Base-by-base conservation (phyloP, 1,284 basidiomycete genomes). In the Leccinum fallax region DNA sequence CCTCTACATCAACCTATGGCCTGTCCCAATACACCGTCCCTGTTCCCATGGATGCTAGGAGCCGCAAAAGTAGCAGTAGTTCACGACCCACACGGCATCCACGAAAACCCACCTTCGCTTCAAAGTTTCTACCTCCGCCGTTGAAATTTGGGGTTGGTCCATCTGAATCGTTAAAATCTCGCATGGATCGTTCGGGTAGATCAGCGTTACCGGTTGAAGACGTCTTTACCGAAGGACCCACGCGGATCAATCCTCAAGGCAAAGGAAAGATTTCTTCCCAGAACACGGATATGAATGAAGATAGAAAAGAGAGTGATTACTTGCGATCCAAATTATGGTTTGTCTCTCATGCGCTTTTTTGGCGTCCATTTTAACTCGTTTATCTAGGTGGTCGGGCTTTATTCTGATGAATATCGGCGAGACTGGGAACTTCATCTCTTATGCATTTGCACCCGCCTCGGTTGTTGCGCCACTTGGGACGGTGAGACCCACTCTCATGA, bases 381-480 rank as follows among this genome's bases (percentile, higher is more conserved):
- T 51, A n/a, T 59, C 5, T 59, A 92, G 96, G 96, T 97, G 96
- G 95, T 70, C 85, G 7, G 97, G 97, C 0, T 90, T 98, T 64
- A 70, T 86, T 11, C 80, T 98, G 53, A 97, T 98, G 89, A 93
- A 93, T 65, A 65, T 97, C 11, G 97, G 97, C 15, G 97, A 99
- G 79, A 77, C 87, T 26, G 90, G 91, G 13, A 98, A 98, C 73
- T 98, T 98, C 66, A 85, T 95, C 60, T 92, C 92, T 2, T 98
- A 94, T 67, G 92, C 86, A 1, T 92, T 90, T 65, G 90, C 96
- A 6, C 96, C 97, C 4, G 95, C 96, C 8, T 94, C 91, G 21
- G 81, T 98, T 13, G 95, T 98, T n/a, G 96, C 97, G 1, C 97
- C 96, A 19, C 82, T 98, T 7, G 95, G 96, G 34, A 96, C 94